A percentile compares a stretch with the other conserved stretches of the same genome.
phyloP scores from a whole-genome alignment of 1,139 yeast species.

The Scheffersomyces quercinus region DNA sequence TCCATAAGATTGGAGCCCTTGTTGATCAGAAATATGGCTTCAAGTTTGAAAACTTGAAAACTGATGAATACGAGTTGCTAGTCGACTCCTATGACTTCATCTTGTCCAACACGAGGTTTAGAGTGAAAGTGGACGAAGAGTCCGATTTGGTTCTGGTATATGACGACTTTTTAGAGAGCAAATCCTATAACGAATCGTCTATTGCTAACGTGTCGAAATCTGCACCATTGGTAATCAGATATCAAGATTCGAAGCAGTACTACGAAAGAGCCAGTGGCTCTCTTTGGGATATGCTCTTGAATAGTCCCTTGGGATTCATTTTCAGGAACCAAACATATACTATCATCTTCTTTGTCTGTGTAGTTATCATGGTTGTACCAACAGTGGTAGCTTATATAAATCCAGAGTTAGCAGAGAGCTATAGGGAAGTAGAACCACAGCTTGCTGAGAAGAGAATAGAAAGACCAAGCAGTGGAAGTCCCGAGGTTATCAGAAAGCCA shows the following conservation, averaged over 20 bases:
- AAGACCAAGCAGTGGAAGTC: too few relatives aligned
- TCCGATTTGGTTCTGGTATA: constrained; percentile 15
- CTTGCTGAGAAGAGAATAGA: background rate
- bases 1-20: constrained; percentile 12
- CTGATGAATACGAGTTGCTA: constrained; percentile 37
- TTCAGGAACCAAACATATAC: constrained; percentile 41
- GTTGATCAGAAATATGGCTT: constrained; percentile 31
- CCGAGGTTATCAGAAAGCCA: background rate
- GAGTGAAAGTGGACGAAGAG: constrained; percentile 24
- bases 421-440: constrained; percentile 25
- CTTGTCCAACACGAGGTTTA: constrained; percentile 26
- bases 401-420: constrained; percentile 41
- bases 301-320: constrained; percentile 47
- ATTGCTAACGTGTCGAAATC: constrained; percentile 14
- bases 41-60: constrained; percentile 21
- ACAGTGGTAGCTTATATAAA: constrained; percentile 28
- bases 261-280: constrained; percentile 39
- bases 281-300: constrained; percentile 32
- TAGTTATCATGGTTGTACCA: constrained; percentile 39
- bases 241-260: constrained; percentile 28
- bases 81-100: constrained; percentile 41
- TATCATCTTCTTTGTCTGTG: constrained; percentile 27
- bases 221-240: constrained; percentile 24
- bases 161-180: constrained; percentile 21
- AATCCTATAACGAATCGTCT: constrained; percentile 19